Evolutionary conservation across 352 stramenopile species (phyloP).

Genomic region (Elongisporangium prolatum): DNA sequence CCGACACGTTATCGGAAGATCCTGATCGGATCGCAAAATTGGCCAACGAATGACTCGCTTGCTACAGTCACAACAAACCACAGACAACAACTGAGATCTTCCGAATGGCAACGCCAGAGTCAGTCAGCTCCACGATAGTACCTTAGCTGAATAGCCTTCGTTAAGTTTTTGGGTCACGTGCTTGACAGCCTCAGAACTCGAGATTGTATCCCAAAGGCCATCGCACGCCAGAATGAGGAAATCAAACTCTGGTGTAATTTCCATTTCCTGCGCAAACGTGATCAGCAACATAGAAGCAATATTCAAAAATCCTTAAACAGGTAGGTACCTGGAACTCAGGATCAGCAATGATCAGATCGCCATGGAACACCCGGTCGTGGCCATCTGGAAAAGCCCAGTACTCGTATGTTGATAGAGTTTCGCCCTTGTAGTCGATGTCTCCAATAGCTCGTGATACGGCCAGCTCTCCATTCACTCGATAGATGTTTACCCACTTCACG

Average conservation of each 20-base stretch:
- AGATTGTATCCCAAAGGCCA: constrained; percentile 92
- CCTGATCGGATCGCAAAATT: constrained; percentile 85
- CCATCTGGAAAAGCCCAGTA: constrained; percentile 83
- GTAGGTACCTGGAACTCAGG: constrained; percentile 77
- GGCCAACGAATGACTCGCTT: constrained; percentile 78
- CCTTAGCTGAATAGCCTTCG: constrained; percentile 65
- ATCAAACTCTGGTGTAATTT: constrained; percentile 87
- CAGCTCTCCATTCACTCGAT: constrained; percentile 90
- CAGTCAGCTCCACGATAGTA: constrained; percentile 9
- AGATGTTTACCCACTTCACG: constrained; percentile 83
- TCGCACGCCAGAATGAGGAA: constrained; percentile 92
- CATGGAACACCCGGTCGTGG: constrained; percentile 72
- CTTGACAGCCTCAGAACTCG: constrained; percentile 88
- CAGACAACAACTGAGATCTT: too few relatives aligned
- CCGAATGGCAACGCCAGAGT: too few relatives aligned
- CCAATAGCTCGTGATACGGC: constrained; percentile 90
- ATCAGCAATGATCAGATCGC: constrained; percentile 82
- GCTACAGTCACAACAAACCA: constrained; percentile 22
- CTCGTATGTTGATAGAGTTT: constrained; percentile 65
- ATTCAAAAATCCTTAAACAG: neutral
- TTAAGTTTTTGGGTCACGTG: constrained; percentile 68
- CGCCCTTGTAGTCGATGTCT: constrained; percentile 90
- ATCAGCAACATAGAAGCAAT: neutral
- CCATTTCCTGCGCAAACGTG: constrained; percentile 56
- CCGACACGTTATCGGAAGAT: constrained; percentile 87